Evolutionary conservation across 257 asterid species (phyloP).

Genomic region (Petrea volubilis): DNA sequence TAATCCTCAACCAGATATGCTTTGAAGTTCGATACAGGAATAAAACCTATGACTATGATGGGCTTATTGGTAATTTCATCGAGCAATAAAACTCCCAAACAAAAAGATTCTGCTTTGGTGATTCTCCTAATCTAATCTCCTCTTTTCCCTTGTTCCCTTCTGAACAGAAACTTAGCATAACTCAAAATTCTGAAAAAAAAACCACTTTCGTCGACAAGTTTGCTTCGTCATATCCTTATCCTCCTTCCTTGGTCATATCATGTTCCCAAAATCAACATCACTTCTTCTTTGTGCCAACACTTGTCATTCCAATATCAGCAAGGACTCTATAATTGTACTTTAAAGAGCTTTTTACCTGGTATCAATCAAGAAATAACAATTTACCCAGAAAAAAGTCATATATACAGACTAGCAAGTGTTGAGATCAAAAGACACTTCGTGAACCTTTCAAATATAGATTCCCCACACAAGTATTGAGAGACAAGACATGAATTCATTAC

Average conservation of each 20-base stretch:
- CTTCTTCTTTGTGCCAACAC: constrained; percentile 10
- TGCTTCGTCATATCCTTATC: constrained; percentile 24
- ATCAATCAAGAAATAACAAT: not conserved
- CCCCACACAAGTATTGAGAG: not conserved
- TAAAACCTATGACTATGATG: not conserved
- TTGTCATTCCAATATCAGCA: not conserved
- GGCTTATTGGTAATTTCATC: not conserved
- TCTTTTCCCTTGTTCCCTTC: not conserved
- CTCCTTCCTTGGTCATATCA: not conserved
- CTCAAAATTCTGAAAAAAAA: constrained; percentile 12
- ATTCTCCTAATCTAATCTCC: constrained; percentile 26
- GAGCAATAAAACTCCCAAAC: not conserved
- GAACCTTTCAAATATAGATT: too few species aligned
- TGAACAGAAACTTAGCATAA: constrained; percentile 8
- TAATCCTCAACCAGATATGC: not conserved
- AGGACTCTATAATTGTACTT: not conserved
- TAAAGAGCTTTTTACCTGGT: not conserved
- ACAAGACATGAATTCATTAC: not conserved
- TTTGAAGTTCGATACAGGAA: not conserved
- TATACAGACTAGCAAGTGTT: not conserved
- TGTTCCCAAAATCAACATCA: constrained; percentile 17
- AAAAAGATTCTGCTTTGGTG: constrained; percentile 19
- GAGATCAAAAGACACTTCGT: too few species aligned
- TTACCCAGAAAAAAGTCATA: not conserved
- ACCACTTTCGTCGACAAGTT: constrained; percentile 10